phyloP scores from a whole-genome alignment of 768 basidiomycete genomes.

The Mrakia gelida region DNA sequence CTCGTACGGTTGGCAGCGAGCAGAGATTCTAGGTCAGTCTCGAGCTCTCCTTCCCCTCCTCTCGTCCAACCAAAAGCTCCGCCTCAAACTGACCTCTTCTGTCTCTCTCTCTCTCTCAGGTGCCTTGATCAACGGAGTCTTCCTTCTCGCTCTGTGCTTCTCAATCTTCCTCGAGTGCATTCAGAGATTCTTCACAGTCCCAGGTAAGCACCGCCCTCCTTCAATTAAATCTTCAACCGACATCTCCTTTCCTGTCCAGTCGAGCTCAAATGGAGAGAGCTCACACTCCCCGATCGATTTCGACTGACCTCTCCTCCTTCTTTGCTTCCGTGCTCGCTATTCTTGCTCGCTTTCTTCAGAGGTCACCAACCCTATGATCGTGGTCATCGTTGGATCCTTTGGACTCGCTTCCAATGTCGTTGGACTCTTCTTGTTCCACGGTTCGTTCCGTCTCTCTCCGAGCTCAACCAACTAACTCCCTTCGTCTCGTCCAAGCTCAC shows the following conservation, averaged over 20 bases:
- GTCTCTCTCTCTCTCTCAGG: slow-evolving; percentile 39
- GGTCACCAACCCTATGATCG: slow-evolving; percentile 78
- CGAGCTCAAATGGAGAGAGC: background rate
- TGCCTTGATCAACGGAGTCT: slow-evolving; percentile 92
- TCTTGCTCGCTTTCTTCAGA: slow-evolving; percentile 50
- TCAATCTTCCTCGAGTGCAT: slow-evolving; percentile 90
- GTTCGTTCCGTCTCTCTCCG: slow-evolving; percentile 49
- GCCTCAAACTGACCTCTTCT: background rate
- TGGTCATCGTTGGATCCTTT: slow-evolving; percentile 83
- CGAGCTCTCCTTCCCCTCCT: background rate
- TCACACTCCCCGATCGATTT: background rate
- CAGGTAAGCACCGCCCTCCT: slow-evolving; percentile 54
- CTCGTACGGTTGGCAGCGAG: slow-evolving; percentile 99
- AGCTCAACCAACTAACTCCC: background rate
- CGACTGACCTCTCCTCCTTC: background rate
- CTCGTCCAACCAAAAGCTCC: background rate
- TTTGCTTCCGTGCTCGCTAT: background rate
- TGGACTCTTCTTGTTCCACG: slow-evolving; percentile 91
- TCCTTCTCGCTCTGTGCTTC: slow-evolving; percentile 92
- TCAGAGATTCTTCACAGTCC: slow-evolving; percentile 77
- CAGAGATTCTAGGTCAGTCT: slow-evolving; percentile 69
- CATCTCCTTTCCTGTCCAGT: background rate
- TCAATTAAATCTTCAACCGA: too few relatives aligned
- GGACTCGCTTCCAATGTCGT: slow-evolving; percentile 89
- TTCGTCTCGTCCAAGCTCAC: background rate